Percentiles rank a stretch among this genome's conserved stretches.
phyloP scores from a whole-genome alignment of 306 rosid genomes.

The Sicyos baderoa region DNA sequence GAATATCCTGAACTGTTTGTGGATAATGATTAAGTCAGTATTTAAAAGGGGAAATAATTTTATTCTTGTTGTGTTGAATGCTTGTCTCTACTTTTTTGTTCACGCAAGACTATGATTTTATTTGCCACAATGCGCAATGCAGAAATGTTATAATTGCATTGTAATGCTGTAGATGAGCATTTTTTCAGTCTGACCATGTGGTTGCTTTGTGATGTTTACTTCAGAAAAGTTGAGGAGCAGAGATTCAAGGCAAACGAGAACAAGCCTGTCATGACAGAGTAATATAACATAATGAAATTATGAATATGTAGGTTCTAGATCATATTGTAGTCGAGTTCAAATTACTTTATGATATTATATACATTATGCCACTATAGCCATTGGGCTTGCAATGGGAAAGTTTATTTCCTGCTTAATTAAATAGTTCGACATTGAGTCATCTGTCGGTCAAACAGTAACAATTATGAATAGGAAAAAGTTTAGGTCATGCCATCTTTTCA shows the following conservation, averaged over 20 bases:
- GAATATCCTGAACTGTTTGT: neutral
- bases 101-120: neutral
- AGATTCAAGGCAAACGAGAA: conserved; percentile 79
- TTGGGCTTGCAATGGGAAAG: conserved; percentile 1
- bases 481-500: no score
- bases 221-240: conserved; percentile 78
- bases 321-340: neutral
- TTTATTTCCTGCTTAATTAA: neutral
- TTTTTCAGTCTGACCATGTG: neutral
- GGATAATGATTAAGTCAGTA: neutral
- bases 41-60: neutral
- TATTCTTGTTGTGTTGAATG: conserved; percentile 9
- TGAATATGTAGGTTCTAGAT: conserved; percentile 5
- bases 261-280: conserved; percentile 95
- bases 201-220: conserved; percentile 10
- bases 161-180: neutral
- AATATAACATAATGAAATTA: conserved; percentile 23
- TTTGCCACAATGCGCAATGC: neutral
- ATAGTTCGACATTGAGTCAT: neutral
- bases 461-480: neutral
- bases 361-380: neutral
- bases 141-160: neutral
- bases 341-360: neutral
- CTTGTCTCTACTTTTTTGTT: conserved; percentile 5
- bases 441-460: neutral